phyloP scores from a whole-genome alignment of 495 filamentous ascomycete species.

The Xylaria longipes region DNA sequence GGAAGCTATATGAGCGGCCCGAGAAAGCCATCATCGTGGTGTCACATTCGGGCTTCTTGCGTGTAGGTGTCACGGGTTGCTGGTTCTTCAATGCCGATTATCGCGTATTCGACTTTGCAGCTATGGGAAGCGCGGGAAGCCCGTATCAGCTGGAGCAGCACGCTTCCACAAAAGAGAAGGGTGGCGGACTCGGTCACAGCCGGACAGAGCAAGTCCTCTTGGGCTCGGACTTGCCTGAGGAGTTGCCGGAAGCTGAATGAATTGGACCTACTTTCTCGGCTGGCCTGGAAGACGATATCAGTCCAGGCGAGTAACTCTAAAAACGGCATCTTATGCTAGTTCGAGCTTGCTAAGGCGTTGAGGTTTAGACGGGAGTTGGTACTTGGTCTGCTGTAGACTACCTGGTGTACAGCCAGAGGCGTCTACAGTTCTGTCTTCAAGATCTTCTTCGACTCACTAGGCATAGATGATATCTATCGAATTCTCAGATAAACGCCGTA shows the following conservation, averaged over 20 bases:
- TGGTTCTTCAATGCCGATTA: conserved; percentile 67
- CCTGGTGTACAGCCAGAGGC: no score
- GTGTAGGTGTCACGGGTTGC: conserved; percentile 51
- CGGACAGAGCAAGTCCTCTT: conserved; percentile 34
- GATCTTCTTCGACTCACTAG: neutral
- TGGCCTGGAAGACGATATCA: neutral
- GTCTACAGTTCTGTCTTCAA: neutral
- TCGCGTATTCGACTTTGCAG: conserved; percentile 64
- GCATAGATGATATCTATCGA: neutral
- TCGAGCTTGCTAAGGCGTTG: neutral
- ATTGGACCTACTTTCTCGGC: neutral
- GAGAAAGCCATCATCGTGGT: conserved; percentile 69
- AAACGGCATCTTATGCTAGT: neutral
- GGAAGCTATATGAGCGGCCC: conserved; percentile 55
- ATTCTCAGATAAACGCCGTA: neutral
- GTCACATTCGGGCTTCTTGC: conserved; percentile 64
- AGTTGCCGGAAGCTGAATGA: conserved; percentile 32
- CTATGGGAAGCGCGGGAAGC: conserved; percentile 36
- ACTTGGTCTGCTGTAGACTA: neutral
- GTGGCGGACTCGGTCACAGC: conserved; percentile 43
- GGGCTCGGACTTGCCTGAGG: conserved; percentile 36
- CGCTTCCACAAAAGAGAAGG: conserved; percentile 44
- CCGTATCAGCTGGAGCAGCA: conserved; percentile 49
- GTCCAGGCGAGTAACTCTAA: neutral
- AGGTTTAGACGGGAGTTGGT: neutral